phyloP scores from a whole-genome alignment of 352 stramenopile species.

The Phytophthora tubulina region DNA sequence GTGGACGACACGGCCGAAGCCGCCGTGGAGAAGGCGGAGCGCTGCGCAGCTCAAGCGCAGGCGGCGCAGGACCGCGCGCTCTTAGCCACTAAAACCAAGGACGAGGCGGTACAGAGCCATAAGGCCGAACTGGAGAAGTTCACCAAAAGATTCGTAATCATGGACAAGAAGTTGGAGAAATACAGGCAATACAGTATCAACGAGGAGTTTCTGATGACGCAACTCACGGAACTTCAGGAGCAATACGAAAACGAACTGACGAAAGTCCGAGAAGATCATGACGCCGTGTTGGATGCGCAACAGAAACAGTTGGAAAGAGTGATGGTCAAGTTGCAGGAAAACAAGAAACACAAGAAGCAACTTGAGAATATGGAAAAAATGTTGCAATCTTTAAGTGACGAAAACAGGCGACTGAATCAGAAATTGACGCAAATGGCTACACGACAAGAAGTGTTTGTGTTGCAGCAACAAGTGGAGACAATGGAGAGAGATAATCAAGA shows the following conservation, averaged over 20 bases:
- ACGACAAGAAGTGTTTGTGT: conserved; percentile 18
- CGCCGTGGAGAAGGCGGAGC: conserved; percentile 47
- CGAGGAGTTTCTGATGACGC: conserved; percentile 66
- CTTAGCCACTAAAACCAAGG: conserved; percentile 11
- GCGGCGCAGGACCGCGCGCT: conserved; percentile 17
- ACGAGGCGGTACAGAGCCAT: conserved; percentile 8
- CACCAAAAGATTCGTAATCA: conserved; percentile 29
- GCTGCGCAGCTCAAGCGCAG: conserved; percentile 27
- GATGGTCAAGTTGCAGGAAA: conserved; percentile 25
- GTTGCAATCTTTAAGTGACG: conserved; percentile 17
- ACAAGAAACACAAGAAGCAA: conserved; percentile 26
- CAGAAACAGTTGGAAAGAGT: conserved; percentile 30
- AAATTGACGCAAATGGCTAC: conserved; percentile 24
- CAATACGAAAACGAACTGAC: conserved; percentile 55
- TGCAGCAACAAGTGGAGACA: conserved; percentile 28
- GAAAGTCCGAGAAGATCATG: conserved; percentile 41
- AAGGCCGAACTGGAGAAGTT: conserved; percentile 26
- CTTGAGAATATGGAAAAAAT: conserved; percentile 16
- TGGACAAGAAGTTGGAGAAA: conserved; percentile 42
- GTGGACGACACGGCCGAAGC: conserved; percentile 48
- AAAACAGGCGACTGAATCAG: conserved; percentile 24
- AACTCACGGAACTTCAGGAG: conserved; percentile 62
- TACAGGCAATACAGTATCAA: conserved; percentile 43
- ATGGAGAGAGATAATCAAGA: conserved; percentile 27
- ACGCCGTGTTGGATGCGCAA: conserved; percentile 27